phyloP scores from a whole-genome alignment of 257 asterid species.

The Solanum peruvianum region DNA sequence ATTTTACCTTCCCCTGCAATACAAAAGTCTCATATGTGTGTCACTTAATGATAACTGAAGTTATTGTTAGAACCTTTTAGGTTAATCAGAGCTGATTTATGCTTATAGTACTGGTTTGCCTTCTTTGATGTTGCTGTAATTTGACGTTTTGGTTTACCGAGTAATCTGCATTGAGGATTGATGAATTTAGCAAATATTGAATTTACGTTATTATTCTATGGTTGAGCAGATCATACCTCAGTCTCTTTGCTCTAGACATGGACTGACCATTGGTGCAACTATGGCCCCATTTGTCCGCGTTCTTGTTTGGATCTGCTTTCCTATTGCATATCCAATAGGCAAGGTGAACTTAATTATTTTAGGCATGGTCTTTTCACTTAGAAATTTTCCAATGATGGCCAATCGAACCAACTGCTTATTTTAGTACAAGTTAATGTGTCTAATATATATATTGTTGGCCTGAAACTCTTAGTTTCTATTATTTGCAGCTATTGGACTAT shows the following conservation, averaged over 20 bases:
- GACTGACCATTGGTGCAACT: constrained; percentile 86
- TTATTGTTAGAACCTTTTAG: neutral
- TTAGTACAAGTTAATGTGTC: neutral
- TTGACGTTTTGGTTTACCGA: neutral
- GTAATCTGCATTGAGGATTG: neutral
- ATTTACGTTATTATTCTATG: neutral
- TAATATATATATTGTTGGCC: neutral
- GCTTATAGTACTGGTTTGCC: neutral
- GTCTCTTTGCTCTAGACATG: constrained; percentile 85
- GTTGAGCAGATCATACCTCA: constrained; percentile 80
- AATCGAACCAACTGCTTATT: neutral
- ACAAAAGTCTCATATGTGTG: neutral
- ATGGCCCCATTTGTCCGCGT: constrained; percentile 68
- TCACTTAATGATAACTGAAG: neutral
- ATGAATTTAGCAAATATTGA: neutral
- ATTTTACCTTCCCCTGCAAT: neutral
- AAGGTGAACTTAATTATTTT: constrained; percentile 35
- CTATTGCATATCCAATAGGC: constrained; percentile 96
- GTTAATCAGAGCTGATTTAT: neutral
- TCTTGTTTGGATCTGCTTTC: constrained; percentile 88
- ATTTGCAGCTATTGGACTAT: constrained; percentile 53
- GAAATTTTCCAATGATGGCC: neutral
- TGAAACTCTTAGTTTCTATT: neutral
- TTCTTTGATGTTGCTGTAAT: neutral
- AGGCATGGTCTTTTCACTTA: neutral